These are phyloP conservation scores for Narthecium ossifragum DNA, from an alignment of 106 monocot genomes.

Conservation along the genomic window DNA sequence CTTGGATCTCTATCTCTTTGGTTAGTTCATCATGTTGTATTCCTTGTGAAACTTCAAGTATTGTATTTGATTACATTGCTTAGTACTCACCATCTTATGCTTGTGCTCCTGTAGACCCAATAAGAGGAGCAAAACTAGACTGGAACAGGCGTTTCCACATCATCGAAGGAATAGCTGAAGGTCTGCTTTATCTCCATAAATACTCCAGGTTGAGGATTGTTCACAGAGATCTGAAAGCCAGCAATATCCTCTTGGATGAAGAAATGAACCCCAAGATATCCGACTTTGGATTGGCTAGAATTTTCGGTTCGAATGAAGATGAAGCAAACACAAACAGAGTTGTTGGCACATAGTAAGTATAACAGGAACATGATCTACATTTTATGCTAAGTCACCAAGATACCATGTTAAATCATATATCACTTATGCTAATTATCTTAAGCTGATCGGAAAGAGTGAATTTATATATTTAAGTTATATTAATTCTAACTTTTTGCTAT, in stretches of 20 bases:
- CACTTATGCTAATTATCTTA: not conserved
- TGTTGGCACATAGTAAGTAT: not conserved
- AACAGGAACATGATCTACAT: not conserved
- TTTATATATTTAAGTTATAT: too few relatives aligned
- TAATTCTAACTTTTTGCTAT: too few relatives aligned
- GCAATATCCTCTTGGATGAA: not conserved
- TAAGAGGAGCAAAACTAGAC: not conserved
- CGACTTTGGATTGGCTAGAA: constrained; percentile 1
- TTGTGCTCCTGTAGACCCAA: not conserved
- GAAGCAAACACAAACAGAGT: not conserved
- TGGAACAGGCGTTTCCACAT: not conserved
- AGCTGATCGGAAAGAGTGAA: not conserved
- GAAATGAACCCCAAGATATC: not conserved
- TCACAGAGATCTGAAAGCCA: not conserved
- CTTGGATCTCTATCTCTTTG: constrained; percentile 12
- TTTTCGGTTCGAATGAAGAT: not conserved
- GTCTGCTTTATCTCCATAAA: not conserved
- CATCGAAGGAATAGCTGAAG: constrained; percentile 2
- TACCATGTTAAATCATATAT: not conserved
- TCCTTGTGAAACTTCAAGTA: not conserved
- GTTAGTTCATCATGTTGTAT: not conserved
- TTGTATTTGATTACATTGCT: not conserved
- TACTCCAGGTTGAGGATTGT: not conserved
- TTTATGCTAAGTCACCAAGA: not conserved
- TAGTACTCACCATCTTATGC: not conserved